Evolutionary conservation across 805 yeast species (phyloP).

Genomic region (Lipomyces orientalis): DNA sequence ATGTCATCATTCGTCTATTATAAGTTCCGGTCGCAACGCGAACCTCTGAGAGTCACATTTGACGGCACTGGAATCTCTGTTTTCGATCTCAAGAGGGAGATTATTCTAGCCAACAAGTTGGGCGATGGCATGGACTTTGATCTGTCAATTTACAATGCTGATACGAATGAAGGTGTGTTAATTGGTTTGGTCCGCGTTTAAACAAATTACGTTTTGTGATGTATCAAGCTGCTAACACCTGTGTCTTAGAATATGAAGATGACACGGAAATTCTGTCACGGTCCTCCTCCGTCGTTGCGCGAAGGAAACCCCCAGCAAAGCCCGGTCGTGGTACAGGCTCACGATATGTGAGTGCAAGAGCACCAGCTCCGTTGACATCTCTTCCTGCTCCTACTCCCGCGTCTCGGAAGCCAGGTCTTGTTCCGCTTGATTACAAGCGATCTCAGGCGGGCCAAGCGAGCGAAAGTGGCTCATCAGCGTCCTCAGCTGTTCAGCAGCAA

Average conservation of each 20-base stretch:
- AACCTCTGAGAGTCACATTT: slow-evolving; percentile 76
- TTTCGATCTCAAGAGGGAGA: slow-evolving; percentile 91
- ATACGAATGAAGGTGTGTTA: slow-evolving; percentile 55
- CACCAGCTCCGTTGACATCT: slow-evolving; percentile 39
- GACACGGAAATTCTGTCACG: slow-evolving; percentile 92
- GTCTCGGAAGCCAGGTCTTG: slow-evolving; percentile 7
- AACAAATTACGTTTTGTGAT: neutral
- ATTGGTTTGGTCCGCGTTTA: neutral
- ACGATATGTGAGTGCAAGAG: slow-evolving; percentile 57
- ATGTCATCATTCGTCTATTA: slow-evolving; percentile 93
- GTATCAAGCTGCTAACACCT: slow-evolving; percentile 14
- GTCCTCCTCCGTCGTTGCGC: slow-evolving; percentile 80
- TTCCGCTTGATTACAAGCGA: neutral
- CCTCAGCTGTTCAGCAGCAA: slow-evolving; percentile 1
- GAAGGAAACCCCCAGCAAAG: slow-evolving; percentile 69
- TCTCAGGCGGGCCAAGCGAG: neutral
- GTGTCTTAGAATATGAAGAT: slow-evolving; percentile 69
- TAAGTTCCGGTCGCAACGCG: slow-evolving; percentile 81
- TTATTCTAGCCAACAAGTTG: slow-evolving; percentile 76
- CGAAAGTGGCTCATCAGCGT: neutral
- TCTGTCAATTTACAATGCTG: slow-evolving; percentile 71
- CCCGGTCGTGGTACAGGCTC: slow-evolving; percentile 60
- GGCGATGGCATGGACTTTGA: slow-evolving; percentile 87
- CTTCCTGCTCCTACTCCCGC: neutral
- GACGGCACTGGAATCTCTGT: slow-evolving; percentile 98